Base-by-base conservation (phyloP, 768 basidiomycete genomes). In the Nevesoporus exiguus region DNA sequence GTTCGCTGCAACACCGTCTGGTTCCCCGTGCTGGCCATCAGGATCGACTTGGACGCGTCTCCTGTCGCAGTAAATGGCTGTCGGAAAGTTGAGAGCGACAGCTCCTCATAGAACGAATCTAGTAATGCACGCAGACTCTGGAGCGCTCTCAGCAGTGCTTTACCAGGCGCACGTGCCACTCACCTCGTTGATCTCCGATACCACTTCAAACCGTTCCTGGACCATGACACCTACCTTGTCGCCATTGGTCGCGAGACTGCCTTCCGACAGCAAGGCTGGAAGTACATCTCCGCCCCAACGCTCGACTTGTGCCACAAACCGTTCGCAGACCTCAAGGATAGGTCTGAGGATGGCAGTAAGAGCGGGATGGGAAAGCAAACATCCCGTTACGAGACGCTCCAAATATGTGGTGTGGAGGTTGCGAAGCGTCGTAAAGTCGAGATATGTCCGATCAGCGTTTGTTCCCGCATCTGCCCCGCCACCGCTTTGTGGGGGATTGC, bases 241-340 rank as follows among this genome's bases (percentile, higher is more conserved):
- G 6, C 74, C 80, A 7, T 80, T 78, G 0, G 62, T 66, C 27
- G 76, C 76, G 47, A 92, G 63, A 64, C 87, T 90, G 14, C 90
- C 90, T 66, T 93, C 93, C 57, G 84, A 86, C 37, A 95, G 69
- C 43, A 95, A 74, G 0, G 86, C 90, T 13, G 93, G 93, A 3
- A 95, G 73, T 9, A 95, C 83, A 65, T 95, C 91, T 0, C 93
- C 93, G 13, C 91, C 92, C 93, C 93, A 97, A 49, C 93, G 75
- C 69, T 95, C 93, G 0, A 95, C 82, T 58, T 92, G 84, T 7
- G 83, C 91, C n/a, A 86, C 87, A 65, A 96, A 91, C 9, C 84
- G 79, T 65, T 91, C 92, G 66, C 92, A 95, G 9, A 88, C 77
- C 59, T 92, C 90, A 47, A 96, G 75, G 52, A 95, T 84, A 30